phyloP scores from a whole-genome alignment of 208 protist genomes.

The Acanthamoeba sp. region DNA sequence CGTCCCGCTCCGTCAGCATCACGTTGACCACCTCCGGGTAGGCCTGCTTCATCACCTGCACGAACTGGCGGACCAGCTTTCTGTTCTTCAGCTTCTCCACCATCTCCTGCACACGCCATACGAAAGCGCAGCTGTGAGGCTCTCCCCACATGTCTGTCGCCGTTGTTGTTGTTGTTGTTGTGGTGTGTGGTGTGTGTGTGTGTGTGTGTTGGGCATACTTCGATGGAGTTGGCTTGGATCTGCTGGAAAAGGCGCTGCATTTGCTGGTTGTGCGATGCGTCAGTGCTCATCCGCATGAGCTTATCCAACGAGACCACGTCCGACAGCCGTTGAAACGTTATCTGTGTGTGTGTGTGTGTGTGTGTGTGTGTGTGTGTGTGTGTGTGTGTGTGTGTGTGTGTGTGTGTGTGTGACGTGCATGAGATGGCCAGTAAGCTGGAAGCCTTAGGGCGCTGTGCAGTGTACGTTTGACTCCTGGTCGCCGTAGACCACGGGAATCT shows the following conservation, averaged over 20 bases:
- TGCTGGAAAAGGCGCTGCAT: not conserved
- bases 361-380: too few relatives aligned
- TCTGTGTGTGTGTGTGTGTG: not conserved
- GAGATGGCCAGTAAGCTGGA: too few relatives aligned
- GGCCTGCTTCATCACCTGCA: not conserved
- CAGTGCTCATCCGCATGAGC: not conserved
- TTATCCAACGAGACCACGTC: slow-evolving; percentile 8
- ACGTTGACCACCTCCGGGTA: slow-evolving; percentile 48
- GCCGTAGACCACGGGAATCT: slow-evolving; percentile 25
- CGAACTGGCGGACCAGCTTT: not conserved
- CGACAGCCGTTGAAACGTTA: not conserved
- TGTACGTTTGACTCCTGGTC: slow-evolving; percentile 30
- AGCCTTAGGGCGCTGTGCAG: too few relatives aligned
- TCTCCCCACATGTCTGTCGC: too few relatives aligned
- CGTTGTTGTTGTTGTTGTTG: too few relatives aligned
- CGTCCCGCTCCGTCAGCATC: slow-evolving; percentile 49
- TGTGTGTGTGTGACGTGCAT: too few relatives aligned
- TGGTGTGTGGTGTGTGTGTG: too few relatives aligned
- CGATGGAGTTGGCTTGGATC: slow-evolving; percentile 32
- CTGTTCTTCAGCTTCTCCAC: slow-evolving; percentile 41
- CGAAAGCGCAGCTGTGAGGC: too few relatives aligned
- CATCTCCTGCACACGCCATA: not conserved
- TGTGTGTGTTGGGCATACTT: not conserved
- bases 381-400: too few relatives aligned
- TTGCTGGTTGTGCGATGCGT: not conserved